Percentiles rank a stretch among this genome's conserved stretches.
Evolutionary conservation across 2,329 filamentous ascomycete genomes (phyloP).

Genomic region (Aspergillus carbonarius): DNA sequence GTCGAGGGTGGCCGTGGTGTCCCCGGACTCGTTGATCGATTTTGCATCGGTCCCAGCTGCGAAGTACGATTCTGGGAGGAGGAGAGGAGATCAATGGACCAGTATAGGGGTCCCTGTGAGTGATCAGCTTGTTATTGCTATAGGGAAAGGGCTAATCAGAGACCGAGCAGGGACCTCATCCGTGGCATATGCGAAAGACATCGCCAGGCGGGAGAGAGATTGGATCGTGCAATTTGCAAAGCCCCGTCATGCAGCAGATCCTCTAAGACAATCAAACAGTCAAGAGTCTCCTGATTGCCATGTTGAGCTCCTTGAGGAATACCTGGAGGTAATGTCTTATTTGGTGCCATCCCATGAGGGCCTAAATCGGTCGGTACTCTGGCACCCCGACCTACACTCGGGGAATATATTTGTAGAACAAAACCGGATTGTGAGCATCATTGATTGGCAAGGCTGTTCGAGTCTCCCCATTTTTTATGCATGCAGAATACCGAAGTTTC

Average conservation of each 20-base stretch:
- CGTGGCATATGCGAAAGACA: constrained; percentile 6
- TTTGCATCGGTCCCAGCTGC: constrained; percentile 5
- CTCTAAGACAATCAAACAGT: constrained; percentile 6
- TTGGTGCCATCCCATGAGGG: constrained; percentile 2
- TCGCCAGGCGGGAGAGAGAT: constrained; percentile 10
- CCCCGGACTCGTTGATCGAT: constrained; percentile 6
- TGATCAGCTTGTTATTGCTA: not conserved
- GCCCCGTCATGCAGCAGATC: constrained; percentile 8
- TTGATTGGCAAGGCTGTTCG: constrained; percentile 11
- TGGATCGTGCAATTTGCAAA: constrained; percentile 8
- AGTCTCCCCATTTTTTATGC: constrained; percentile 8
- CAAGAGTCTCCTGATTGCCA: constrained; percentile 10
- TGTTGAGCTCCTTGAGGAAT: constrained; percentile 4
- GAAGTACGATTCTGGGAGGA: constrained; percentile 6
- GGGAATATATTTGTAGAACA: constrained; percentile 6
- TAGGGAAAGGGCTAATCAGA: not conserved
- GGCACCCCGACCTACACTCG: constrained; percentile 6
- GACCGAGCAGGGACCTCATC: constrained; percentile 5
- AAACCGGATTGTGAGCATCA: constrained; percentile 9
- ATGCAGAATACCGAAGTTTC: constrained; percentile 10
- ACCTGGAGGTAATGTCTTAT: constrained; percentile 2
- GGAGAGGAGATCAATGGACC: constrained; percentile 5
- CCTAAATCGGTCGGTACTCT: constrained; percentile 4
- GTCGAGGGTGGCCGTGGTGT: constrained; percentile 10
- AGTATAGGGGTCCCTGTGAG: constrained; percentile 3